These are phyloP conservation scores for Wickerhamiella azyma DNA, from an alignment of 805 yeast species.

Conservation along the genomic window DNA sequence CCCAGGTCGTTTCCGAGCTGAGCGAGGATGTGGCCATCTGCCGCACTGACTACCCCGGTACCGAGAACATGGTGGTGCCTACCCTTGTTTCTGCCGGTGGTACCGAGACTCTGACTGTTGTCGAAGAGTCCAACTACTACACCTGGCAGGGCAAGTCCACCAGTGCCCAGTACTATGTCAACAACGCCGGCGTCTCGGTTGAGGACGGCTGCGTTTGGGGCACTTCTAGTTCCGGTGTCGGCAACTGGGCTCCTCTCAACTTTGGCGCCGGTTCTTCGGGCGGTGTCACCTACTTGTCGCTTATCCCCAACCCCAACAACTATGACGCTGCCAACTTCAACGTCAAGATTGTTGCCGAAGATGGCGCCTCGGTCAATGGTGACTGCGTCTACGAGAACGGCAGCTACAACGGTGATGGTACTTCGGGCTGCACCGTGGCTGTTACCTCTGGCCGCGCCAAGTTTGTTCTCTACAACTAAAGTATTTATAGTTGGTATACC, in stretches of 20 bases:
- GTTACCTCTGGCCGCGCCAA: slow-evolving; percentile 74
- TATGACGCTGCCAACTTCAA: slow-evolving; percentile 50
- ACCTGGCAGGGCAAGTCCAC: slow-evolving; percentile 69
- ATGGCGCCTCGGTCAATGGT: slow-evolving; percentile 51
- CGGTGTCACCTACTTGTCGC: slow-evolving; percentile 67
- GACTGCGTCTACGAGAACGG: slow-evolving; percentile 74
- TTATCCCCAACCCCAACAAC: slow-evolving; percentile 94
- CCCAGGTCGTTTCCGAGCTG: slow-evolving; percentile 53
- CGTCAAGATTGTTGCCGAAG: slow-evolving; percentile 65
- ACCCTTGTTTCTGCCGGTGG: slow-evolving; percentile 64
- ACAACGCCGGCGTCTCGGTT: slow-evolving; percentile 83
- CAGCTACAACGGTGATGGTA: slow-evolving; percentile 45
- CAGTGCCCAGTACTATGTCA: slow-evolving; percentile 93
- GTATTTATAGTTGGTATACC: not conserved
- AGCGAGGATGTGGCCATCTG: slow-evolving; percentile 68
- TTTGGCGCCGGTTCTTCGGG: slow-evolving; percentile 79
- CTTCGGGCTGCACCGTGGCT: slow-evolving; percentile 88
- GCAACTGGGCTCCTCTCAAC: slow-evolving; percentile 97
- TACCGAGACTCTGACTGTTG: slow-evolving; percentile 58
- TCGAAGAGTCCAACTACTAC: slow-evolving; percentile 65
- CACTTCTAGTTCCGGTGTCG: slow-evolving; percentile 56
- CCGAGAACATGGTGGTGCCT: slow-evolving; percentile 96
- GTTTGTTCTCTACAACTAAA: slow-evolving; percentile 52
- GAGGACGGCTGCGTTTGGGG: slow-evolving; percentile 97
- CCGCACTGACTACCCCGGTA: slow-evolving; percentile 98